Base-by-base conservation (phyloP, 257 asterid genomes). In the Nemophila menziesii region DNA sequence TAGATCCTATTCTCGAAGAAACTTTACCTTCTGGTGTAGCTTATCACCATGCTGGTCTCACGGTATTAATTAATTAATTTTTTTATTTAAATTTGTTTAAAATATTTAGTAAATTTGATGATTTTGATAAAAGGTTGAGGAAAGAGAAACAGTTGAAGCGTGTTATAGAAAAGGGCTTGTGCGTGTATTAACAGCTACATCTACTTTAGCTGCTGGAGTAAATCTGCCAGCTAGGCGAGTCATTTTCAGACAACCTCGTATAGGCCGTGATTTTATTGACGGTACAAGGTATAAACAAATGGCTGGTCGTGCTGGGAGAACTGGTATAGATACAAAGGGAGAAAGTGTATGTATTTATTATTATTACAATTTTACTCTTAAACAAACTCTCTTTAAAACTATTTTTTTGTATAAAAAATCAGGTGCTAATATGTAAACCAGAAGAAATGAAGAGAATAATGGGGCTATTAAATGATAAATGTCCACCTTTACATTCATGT, bases 251-350 rank as follows among this genome's bases (percentile, higher is more conserved):
- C 98, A 89, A 63, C 98, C 98, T 24, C 94, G 93, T 53, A 84
- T 84, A 54, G 98, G 98, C 33, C 80, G 92, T 55, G 96, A 89
- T 64, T 84, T 84, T 71, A 67, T 89, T 69, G 98, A 89, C 63
- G 93, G 98, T 40, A 89, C 82, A 56, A 80, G 93, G 74, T 89
- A 89, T 60, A 75, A 33, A 58, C 98, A 89, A 74, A 89, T 89
- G 98, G 82, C 98, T 54, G 98, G 98, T 49, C 80, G 98, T 48
- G 98, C 98, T 20, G 98, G 98, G 55, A 84, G 98, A 58, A 80
- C 96, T 48, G 96, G 96, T 58, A 89, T 89, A 67, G 98, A 89
- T 63, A 84, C 98, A 16, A 84, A 84, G 50, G 98, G 98, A 65
- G 98, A 89, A 71, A 89, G 98, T 56, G 96, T 89, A 78, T 46